Percentiles rank a stretch among this genome's conserved stretches.
Evolutionary conservation across 331 rosid species (phyloP).

Genomic region (Quercus phellos): DNA sequence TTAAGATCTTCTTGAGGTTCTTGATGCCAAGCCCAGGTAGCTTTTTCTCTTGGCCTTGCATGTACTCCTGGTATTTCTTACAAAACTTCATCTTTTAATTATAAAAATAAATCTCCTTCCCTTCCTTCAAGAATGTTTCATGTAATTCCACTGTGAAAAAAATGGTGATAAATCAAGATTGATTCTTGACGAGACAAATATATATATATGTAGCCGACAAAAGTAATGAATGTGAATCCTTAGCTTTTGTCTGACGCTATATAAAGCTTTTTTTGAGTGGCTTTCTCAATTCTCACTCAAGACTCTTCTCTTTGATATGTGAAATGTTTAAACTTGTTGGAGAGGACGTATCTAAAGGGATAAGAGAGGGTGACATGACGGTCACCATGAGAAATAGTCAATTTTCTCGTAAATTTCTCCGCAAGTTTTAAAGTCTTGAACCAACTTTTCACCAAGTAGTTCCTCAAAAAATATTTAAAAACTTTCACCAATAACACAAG

Average conservation of each 20-base stretch:
- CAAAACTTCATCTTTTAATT: conserved; percentile 71
- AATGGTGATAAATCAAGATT: not conserved
- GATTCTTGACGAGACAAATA: not conserved
- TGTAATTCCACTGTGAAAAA: not conserved
- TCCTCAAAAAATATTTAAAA: not conserved
- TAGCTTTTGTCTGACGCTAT: not conserved
- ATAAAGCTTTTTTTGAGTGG: not conserved
- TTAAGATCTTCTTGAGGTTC: conserved; percentile 83
- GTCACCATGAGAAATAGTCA: not conserved
- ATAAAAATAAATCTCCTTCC: not conserved
- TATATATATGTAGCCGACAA: not conserved
- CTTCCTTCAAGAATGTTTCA: not conserved
- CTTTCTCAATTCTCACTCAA: not conserved
- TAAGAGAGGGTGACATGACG: too few relatives aligned
- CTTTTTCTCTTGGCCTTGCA: conserved; percentile 65
- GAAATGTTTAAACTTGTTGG: not conserved
- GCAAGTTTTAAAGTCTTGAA: too few relatives aligned
- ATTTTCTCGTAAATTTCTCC: not conserved
- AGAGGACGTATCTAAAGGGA: not conserved
- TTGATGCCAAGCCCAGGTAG: conserved; percentile 80
- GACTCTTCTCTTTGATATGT: not conserved
- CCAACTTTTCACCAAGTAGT: not conserved
- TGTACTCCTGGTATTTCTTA: conserved; percentile 78
- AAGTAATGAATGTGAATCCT: not conserved
- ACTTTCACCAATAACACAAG: too few relatives aligned